phyloP scores from a whole-genome alignment of 192 early-diverging fungal species.

The Linnemannia zychae region DNA sequence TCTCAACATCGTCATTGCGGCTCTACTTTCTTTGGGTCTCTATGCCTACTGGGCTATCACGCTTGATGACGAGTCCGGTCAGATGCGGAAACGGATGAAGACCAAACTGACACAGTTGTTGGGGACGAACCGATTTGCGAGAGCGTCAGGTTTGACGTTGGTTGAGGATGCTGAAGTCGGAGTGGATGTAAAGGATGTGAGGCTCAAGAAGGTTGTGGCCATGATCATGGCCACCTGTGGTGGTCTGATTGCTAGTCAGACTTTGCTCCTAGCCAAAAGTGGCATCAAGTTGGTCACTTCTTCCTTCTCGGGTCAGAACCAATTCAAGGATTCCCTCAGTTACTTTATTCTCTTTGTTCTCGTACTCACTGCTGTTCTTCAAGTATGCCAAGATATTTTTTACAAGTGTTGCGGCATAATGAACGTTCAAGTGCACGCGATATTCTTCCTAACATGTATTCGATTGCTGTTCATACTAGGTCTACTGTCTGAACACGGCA shows the following conservation, averaged over 20 bases:
- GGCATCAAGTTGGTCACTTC: conserved; percentile 52
- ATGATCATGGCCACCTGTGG: conserved; percentile 70
- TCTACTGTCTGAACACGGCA: conserved; percentile 71
- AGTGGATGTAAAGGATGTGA: conserved; percentile 30
- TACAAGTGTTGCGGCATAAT: neutral
- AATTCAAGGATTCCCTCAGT: conserved; percentile 69
- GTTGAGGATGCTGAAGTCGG: conserved; percentile 34
- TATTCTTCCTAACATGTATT: neutral
- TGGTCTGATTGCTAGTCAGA: conserved; percentile 70
- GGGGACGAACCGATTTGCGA: conserved; percentile 40
- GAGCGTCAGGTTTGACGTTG: conserved; percentile 47
- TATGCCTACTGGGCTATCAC: conserved; percentile 63
- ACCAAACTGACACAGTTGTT: conserved; percentile 24
- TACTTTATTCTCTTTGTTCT: conserved; percentile 65
- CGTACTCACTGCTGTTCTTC: conserved; percentile 65
- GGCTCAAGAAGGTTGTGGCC: conserved; percentile 64
- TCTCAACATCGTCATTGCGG: conserved; percentile 59
- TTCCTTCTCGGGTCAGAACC: conserved; percentile 54
- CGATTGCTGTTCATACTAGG: conserved; percentile 30
- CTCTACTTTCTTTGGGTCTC: conserved; percentile 54
- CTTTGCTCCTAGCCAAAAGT: conserved; percentile 69
- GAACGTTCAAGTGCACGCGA: neutral
- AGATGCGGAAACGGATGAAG: conserved; percentile 50
- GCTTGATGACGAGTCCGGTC: conserved; percentile 35
- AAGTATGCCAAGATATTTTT: conserved; percentile 38